Evolutionary conservation across 73 alveolate genomes (phyloP), one percentile per base, ranked within the genome.

Genomic region (Paramecium pentaurelia): DNA sequence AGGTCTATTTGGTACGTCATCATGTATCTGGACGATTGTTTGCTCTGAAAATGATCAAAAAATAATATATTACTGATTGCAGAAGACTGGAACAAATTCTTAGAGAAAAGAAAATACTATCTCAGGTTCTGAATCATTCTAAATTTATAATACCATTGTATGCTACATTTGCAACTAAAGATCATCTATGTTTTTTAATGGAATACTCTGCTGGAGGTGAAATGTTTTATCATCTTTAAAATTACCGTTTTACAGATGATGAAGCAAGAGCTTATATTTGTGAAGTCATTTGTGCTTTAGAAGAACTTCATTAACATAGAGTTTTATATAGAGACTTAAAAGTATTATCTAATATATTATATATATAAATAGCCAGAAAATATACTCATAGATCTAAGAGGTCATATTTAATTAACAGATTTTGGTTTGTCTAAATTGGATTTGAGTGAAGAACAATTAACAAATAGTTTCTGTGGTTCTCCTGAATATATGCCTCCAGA

Each of bases 181-280:
- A 60, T 40, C 80, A 64, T 71, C 60, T 94, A 49, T 85, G 93
- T 58, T 71, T 94, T 30, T 83, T 94, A 8, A 38, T 94, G 40
- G 99, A 97, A 77, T 97, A 94, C 77, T 97, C 98, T 86, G 96
- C 98, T 47, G 96, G 98, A 18, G 98, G 98, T 16, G 98, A 95
- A 83, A 92, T 95, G 83, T 90, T 75, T 59, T 95, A 84, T 86
- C 95, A 88, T 59, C 89, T 88, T 4, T 30, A 88, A 88, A 88
- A 60, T 42, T 42, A 80, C 5, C 89, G 93, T 45, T 86, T 94
- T 44, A 37, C 93, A n/a, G 96, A 92, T 45, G 83, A 94, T 5
- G 94, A 92, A 84, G 89, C 97, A 0, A 86, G 64, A 60, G 22
- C 59, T 20, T 92, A 92, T 18, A 58, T 94, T 36, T 92, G 84